Base-by-base conservation (phyloP, 139 green algal genomes). In the Chlamydomonas asymmetrica region DNA sequence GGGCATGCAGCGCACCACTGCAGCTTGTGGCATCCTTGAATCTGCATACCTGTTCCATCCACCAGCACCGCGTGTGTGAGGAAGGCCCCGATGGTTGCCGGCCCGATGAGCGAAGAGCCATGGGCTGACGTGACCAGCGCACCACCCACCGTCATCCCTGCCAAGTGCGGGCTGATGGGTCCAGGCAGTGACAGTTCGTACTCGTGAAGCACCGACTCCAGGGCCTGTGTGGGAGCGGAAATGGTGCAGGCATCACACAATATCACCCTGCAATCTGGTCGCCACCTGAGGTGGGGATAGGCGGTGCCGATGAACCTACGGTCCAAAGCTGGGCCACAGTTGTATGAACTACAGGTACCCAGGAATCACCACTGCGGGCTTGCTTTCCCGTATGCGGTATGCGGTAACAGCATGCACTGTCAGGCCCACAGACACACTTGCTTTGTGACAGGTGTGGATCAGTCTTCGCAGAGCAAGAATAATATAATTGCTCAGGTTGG, bases 161-260 rank as follows among this genome's bases (percentile, higher is more conserved):
- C 54, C 13, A 76, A 49, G 5, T 43, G 38, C 0, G 80, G 80
- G 1, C 63, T 41, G 0, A 79, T 29, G 10, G 72, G 31, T 18
- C 80, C 69, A 2, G 80, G 73, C n/a, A 85, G 74, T 56, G 74
- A 79, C 43, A 79, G 74, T 32, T 76, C 63, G n/a, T 82, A 63
- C 32, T 62, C 52, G 2, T 82, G 56, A 18, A 85, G 63, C 2
- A 52, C 48, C 8, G 59, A 62, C 49, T 85, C 80, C 18, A 85
- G 43, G 1, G 70, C 80, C 74, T 85, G 66, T 6, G 27, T 23
- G 10, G 67, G 23, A 64, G 50, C 22, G 37, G 13, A 3, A 1
- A 34, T 5, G 32, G 60, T 25, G 45, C 13, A 52, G 45, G 45
- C 45, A 25, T 10, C 45, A 52, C 45, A 13, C 13, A 52, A 13